Percentiles rank a stretch among this genome's conserved stretches.
Evolutionary conservation across 495 filamentous ascomycete species (phyloP).

Genomic region (Penicillium arizonense): DNA sequence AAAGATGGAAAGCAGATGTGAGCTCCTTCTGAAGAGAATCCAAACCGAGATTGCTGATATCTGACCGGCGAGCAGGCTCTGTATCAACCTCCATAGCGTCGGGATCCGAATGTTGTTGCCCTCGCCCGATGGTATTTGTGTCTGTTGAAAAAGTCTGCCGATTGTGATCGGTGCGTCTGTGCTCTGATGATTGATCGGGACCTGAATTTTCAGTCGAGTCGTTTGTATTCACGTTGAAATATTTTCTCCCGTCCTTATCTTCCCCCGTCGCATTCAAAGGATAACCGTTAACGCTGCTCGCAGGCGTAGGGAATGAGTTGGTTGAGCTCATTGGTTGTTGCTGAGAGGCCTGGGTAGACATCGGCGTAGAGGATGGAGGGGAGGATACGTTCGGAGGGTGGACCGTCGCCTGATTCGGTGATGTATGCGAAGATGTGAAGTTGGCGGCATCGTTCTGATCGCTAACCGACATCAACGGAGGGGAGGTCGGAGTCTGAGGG

Average conservation of each 20-base stretch:
- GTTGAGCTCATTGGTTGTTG: constrained; percentile 41
- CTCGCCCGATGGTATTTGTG: constrained; percentile 16
- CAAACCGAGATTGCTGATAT: constrained; percentile 29
- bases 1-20: constrained; percentile 48
- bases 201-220: constrained; percentile 17
- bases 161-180: constrained; percentile 41
- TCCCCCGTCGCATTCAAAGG: constrained; percentile 27
- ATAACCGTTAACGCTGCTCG: constrained; percentile 45
- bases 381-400: constrained; percentile 41
- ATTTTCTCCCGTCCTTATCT: constrained; percentile 32
- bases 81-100: constrained; percentile 44
- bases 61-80: constrained; percentile 13
- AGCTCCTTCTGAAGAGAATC: constrained; percentile 48
- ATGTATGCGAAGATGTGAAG: constrained; percentile 45
- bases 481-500: constrained; percentile 47
- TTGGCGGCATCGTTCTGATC: constrained; percentile 48
- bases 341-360: constrained; percentile 48
- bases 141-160: constrained; percentile 20
- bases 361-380: constrained; percentile 44
- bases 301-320: constrained; percentile 47
- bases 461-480: constrained; percentile 55
- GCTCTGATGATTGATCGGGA: constrained; percentile 21
- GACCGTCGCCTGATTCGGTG: constrained; percentile 43
- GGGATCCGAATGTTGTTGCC: constrained; percentile 10
- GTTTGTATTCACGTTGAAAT: constrained; percentile 22